Base-by-base conservation (phyloP, 768 basidiomycete species). In the Agrocybe chaxingu region DNA sequence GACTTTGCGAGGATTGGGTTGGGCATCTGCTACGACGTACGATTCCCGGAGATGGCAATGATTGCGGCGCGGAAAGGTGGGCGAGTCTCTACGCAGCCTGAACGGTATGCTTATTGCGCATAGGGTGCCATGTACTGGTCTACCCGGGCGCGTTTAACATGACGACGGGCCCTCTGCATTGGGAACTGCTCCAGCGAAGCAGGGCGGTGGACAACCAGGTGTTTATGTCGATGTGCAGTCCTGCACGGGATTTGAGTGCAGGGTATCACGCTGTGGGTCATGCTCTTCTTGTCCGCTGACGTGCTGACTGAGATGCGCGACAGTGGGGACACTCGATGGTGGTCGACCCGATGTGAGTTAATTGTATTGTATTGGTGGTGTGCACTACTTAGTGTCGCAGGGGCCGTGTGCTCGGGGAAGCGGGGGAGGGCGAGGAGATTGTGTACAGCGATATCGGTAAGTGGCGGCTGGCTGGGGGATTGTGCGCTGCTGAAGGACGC, bases 1-100 rank as follows among this genome's bases (percentile, higher is more conserved):
- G 93, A 88, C n/a, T 98, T 97, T 65, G 97, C 94, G n/a, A 87
- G 92, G 47, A 85, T 99, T 55, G 97, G 96, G 7, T 75, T 98
- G 18, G 96, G 94, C 0, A 93, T 99, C 52, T 99, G 96, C 66
- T 98, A 98, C 62, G 96, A 98, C 63, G 79, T 98, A 19, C 82
- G 93, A 34, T 95, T 95, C 76, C 94, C 96, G 0, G 97, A 99
- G 68, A 74, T 96, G 61, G 85, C 94, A 3, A 90, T 89, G 83
- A 87, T 91, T 45, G 82, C 89, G 39, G 93, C 96, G 35, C 83
- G 96, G 41, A 73, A 83, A 78, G 94, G 93, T 84, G 42, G 33
- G 74, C 39, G 38, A 33, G 29, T 9, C 38, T 47, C 37, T n/a
- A 7, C 29, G 9, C 35, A 6, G 29, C 13, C 12, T 48, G 8